Evolutionary conservation across 345 rosid genomes (phyloP).

Genomic region (Citrus cavaleriei): DNA sequence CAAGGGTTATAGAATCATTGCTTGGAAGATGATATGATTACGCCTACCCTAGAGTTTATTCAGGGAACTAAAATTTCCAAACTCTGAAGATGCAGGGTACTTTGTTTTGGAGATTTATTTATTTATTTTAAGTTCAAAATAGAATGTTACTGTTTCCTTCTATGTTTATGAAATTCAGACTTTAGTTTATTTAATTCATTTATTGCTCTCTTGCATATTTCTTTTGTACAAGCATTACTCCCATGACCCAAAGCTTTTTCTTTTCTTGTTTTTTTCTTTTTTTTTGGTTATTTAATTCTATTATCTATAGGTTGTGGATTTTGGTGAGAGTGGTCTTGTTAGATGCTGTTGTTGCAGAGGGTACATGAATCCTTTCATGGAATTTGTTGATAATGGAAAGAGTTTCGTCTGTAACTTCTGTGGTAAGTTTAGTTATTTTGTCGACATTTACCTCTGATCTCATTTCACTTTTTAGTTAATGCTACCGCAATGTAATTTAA

Average conservation of each 20-base stretch:
- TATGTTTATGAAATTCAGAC: background rate
- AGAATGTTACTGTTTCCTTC: background rate
- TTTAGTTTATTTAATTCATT: background rate
- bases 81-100: background rate
- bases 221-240: background rate
- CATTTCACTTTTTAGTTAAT: background rate
- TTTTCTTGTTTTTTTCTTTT: too few relatives aligned
- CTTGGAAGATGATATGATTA: background rate
- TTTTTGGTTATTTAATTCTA: background rate
- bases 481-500: background rate
- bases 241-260: background rate
- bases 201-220: background rate
- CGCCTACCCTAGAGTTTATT: background rate
- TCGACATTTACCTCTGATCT: background rate
- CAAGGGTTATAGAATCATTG: background rate
- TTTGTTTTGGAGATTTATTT: background rate
- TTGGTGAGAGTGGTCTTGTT: slow-evolving; percentile 34
- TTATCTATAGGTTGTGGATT: slow-evolving; percentile 27
- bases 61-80: background rate
- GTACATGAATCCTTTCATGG: slow-evolving; percentile 34
- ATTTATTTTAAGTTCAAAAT: too few relatives aligned
- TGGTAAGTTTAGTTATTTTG: slow-evolving; percentile 19
- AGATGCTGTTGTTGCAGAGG: slow-evolving; percentile 38
- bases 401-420: slow-evolving; percentile 32
- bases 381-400: slow-evolving; percentile 32